phyloP scores from a whole-genome alignment of 2,329 filamentous ascomycete genomes.

The Trichophyton schoenleinii region DNA sequence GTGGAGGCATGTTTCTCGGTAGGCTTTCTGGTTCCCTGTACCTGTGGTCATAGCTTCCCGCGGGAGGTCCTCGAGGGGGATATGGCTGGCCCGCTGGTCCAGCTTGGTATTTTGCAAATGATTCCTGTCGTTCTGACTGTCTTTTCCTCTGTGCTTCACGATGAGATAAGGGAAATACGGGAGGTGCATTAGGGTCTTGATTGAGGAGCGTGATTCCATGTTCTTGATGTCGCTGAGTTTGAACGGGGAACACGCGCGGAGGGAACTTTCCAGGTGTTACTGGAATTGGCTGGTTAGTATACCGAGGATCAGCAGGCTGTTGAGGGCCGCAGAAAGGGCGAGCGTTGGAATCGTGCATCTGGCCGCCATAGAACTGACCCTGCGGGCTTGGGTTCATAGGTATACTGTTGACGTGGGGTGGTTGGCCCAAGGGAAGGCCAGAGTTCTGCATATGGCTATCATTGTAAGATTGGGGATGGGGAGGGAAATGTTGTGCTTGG shows the following conservation, averaged over 20 bases:
- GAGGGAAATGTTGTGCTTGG: neutral
- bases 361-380: constrained; percentile 6
- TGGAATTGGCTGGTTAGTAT: neutral
- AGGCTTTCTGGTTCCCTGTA: constrained; percentile 5
- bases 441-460: neutral
- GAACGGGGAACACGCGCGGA: neutral
- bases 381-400: constrained; percentile 8
- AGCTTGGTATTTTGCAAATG: constrained; percentile 1
- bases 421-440: constrained; percentile 1
- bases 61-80: constrained; percentile 6
- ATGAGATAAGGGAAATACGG: constrained; percentile 12
- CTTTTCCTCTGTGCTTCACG: constrained; percentile 10
- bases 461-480: neutral
- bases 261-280: constrained; percentile 6
- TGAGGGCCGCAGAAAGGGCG: neutral
- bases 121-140: constrained; percentile 1
- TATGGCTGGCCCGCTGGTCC: constrained; percentile 4
- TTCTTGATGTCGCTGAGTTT: constrained; percentile 4
- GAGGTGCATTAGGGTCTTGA: constrained; percentile 10
- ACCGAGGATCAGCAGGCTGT: neutral
- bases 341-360: neutral
- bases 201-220: constrained; percentile 12
- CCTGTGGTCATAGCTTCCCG: constrained; percentile 7
- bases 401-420: neutral
- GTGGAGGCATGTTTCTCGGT: constrained; percentile 5